Conservation (phyloP, 306 rosid genomes). For the Cucurbita argyrosperma region DNA sequence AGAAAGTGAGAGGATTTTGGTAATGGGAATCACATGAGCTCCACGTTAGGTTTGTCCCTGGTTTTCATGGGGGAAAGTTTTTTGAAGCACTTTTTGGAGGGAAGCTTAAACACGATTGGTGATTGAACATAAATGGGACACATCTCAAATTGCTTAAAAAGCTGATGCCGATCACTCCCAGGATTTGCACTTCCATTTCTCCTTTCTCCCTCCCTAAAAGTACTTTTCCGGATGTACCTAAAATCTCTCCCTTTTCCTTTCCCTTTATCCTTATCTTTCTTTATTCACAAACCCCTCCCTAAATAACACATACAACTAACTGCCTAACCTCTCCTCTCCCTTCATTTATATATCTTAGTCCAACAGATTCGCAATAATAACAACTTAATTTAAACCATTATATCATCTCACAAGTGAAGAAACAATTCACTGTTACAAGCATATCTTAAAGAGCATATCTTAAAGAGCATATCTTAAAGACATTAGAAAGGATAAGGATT, state of each 20-base stretch:
- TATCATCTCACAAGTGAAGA: not conserved
- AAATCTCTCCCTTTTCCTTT: not conserved
- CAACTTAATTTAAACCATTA: no score
- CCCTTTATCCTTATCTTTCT: not conserved
- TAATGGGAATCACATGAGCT: not conserved
- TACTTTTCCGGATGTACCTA: slow-evolving; percentile 1
- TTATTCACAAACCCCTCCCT: not conserved
- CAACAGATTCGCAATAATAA: no score
- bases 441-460: not conserved
- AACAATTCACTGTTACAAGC: not conserved
- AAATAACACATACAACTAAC: not conserved
- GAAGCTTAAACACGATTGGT: not conserved
- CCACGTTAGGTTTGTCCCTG: not conserved
- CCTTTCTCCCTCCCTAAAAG: not conserved
- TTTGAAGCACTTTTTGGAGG: not conserved
- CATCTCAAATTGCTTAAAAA: not conserved
- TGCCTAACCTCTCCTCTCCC: no score
- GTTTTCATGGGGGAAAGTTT: no score
- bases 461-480: not conserved
- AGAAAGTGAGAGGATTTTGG: not conserved
- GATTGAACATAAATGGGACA: not conserved
- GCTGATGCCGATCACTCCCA: not conserved
- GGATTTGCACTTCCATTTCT: not conserved
- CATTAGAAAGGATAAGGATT: not conserved
- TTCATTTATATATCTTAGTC: no score